Evolutionary conservation across 495 filamentous ascomycete species (phyloP).

Genomic region (Lepidopterella palustris): DNA sequence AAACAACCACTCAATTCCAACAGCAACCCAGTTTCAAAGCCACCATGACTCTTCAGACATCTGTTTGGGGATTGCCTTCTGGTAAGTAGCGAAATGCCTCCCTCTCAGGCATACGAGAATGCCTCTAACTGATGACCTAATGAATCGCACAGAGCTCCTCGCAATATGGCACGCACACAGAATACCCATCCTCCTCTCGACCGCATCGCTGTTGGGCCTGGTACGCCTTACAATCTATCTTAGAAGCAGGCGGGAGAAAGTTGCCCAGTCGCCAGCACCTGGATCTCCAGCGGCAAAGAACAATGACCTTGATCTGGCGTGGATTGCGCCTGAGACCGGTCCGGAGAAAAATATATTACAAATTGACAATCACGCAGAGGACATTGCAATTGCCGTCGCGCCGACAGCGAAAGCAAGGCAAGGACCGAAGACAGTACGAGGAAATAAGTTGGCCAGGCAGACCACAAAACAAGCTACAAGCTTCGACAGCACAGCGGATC

Average conservation of each 20-base stretch:
- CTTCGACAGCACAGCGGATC: conserved; percentile 27
- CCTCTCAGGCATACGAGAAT: neutral
- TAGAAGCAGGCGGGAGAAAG: neutral
- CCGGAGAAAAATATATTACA: neutral
- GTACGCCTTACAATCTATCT: neutral
- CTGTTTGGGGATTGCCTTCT: neutral
- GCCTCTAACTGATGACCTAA: neutral
- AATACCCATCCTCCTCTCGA: conserved; percentile 2
- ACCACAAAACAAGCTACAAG: conserved; percentile 8
- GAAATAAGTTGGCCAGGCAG: conserved; percentile 20
- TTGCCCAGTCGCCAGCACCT: neutral
- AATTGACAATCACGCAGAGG: conserved; percentile 17
- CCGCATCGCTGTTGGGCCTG: neutral
- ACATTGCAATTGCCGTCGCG: neutral
- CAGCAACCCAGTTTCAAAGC: neutral
- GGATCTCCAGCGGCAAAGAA: conserved; percentile 2
- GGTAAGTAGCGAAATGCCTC: neutral
- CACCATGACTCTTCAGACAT: neutral
- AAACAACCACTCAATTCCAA: too few species aligned
- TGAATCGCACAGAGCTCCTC: neutral
- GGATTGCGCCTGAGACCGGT: neutral
- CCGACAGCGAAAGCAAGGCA: conserved; percentile 14
- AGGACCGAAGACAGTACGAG: conserved; percentile 20
- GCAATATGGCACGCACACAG: conserved; percentile 4
- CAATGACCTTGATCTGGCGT: neutral